Base-by-base conservation (phyloP, 129 eudicot species). In the Apium graveolens region DNA sequence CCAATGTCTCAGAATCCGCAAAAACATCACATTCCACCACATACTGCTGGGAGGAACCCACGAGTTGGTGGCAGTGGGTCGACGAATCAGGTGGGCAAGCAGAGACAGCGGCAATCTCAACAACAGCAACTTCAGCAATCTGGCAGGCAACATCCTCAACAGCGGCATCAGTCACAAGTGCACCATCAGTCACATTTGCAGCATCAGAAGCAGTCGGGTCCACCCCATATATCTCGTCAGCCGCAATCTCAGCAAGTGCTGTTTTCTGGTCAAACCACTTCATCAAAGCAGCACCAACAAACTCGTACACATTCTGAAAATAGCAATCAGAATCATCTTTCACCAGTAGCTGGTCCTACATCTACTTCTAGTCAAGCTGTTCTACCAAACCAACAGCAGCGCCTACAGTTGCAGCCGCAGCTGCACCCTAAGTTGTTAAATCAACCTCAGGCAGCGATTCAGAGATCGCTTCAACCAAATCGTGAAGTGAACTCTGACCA, bases 61-160 rank as follows among this genome's bases (percentile, higher is more conserved):
- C 93, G 83, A 79, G 45, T 82, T 71, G 86, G 87, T 77, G 86
- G 85, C 45, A 74, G 82, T 81, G 85, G 86, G 20, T 57, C 44
- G 43, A 37, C 84, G 73, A 93, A 80, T 83, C 95, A 86, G 68
- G 29, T 80, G 62, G 79, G 88, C 65, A 91, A 93, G 84, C 98
- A 83, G 71, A 91, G 78, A 5, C 85, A 80, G 72, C 82, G 85
- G 46, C 84, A 77, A 66, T 83, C 70, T 71, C 87, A 81, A 72
- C 83, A 78, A 20, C 91, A 83, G 53, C 97, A 87, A 49, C 74
- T 83, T 17, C 91, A 85, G 45, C 87, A 92, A 39, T 83, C 91
- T 74, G 89, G 90, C 45, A 83, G 91, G 83, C 88, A 82, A 51
- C 98, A 88, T 46, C 96, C 95, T 81, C 95, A 86, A 80, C 97